Evolutionary conservation across 306 rosid genomes (phyloP).

Genomic region (Datisca glomerata): DNA sequence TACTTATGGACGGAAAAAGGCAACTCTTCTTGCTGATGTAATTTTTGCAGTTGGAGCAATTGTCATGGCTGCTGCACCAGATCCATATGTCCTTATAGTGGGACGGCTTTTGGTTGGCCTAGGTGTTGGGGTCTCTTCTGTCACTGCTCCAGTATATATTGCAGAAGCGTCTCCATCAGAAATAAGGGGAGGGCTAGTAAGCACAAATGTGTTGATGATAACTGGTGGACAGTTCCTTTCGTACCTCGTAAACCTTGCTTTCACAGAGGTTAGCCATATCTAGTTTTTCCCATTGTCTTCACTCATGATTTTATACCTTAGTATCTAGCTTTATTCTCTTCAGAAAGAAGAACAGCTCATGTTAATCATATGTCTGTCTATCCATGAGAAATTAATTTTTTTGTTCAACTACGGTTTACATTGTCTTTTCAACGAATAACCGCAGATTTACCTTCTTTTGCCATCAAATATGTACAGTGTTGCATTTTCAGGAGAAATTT

Average conservation of each 20-base stretch:
- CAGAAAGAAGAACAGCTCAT: not conserved
- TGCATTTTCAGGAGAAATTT: too few species aligned
- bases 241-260: constrained; percentile 63
- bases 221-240: constrained; percentile 78
- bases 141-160: constrained; percentile 82
- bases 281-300: constrained; percentile 12
- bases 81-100: constrained; percentile 53
- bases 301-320: not conserved
- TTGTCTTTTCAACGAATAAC: too few species aligned
- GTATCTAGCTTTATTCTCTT: not conserved
- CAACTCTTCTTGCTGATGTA: constrained; percentile 65
- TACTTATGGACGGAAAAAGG: constrained; percentile 61
- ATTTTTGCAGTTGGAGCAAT: constrained; percentile 49
- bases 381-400: too few species aligned
- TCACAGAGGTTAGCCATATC: constrained; percentile 47
- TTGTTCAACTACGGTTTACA: too few species aligned
- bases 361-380: too few species aligned
- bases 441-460: too few species aligned
- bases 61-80: constrained; percentile 64
- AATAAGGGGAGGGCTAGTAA: constrained; percentile 68
- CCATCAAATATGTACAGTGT: too few species aligned
- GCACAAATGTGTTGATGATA: constrained; percentile 75
- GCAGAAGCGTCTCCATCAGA: constrained; percentile 93
- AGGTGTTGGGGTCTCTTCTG: constrained; percentile 71
- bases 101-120: constrained; percentile 73